Conservation (phyloP, 192 early-diverging fungal species). For the Linnemannia exigua region DNA sequence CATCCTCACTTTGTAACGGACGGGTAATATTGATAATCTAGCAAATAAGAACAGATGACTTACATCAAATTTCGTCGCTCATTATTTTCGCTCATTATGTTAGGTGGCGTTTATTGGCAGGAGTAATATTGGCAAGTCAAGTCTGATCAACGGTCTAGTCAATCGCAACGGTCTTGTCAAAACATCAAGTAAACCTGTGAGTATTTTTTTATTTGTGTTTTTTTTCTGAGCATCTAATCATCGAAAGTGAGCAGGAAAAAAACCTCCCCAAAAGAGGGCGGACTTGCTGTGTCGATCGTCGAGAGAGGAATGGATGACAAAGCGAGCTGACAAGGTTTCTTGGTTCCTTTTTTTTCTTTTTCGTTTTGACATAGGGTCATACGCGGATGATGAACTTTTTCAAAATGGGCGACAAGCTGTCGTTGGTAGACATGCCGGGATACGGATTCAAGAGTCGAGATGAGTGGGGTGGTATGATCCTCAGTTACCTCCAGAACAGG, state of each 20-base stretch:
- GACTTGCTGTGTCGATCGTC: neutral
- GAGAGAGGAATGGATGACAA: neutral
- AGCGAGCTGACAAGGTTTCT: constrained; percentile 1
- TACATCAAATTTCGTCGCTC: too few species aligned
- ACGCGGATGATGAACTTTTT: constrained; percentile 69
- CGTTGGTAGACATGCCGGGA: constrained; percentile 71
- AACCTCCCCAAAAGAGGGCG: neutral
- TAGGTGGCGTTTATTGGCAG: constrained; percentile 69
- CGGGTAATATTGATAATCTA: too few species aligned
- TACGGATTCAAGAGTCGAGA: constrained; percentile 65
- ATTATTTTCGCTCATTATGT: neutral
- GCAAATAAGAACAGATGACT: too few species aligned
- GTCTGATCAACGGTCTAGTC: constrained; percentile 64
- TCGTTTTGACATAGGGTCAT: constrained; percentile 56
- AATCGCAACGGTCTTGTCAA: constrained; percentile 65
- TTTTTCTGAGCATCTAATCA: neutral
- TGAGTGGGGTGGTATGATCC: constrained; percentile 67
- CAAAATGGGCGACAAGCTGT: constrained; percentile 58
- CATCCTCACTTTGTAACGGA: too few species aligned
- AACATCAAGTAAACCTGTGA: constrained; percentile 68
- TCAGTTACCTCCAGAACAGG: constrained; percentile 57
- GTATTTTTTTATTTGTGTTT: constrained; percentile 11
- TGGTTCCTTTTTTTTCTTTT: neutral
- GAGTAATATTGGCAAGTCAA: constrained; percentile 73
- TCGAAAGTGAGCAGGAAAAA: neutral